Evolutionary conservation across 2,329 filamentous ascomycete genomes (phyloP).

Genomic region (Dothistroma pini): DNA sequence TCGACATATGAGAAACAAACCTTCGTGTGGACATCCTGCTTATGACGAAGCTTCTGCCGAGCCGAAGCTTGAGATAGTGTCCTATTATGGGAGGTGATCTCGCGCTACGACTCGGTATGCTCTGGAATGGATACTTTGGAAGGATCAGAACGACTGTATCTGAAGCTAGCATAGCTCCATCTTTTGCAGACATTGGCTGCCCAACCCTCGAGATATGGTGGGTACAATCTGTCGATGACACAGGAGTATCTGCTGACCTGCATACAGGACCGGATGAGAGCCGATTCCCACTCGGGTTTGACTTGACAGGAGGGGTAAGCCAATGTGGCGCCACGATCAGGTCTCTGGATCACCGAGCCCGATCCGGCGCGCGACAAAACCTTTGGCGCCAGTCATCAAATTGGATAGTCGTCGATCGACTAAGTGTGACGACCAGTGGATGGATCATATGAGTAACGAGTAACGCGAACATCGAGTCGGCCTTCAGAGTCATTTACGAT

Average conservation of each 20-base stretch:
- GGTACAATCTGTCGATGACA: background rate
- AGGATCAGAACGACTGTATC: too few relatives aligned
- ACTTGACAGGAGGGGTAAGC: background rate
- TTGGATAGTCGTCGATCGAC: constrained; percentile 15
- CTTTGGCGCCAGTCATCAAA: constrained; percentile 11
- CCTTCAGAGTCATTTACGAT: constrained; percentile 11
- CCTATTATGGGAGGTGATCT: too few relatives aligned
- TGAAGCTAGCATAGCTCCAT: too few relatives aligned
- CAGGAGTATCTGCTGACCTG: background rate
- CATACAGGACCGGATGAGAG: background rate
- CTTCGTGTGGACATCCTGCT: too few relatives aligned
- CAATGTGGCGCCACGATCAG: background rate
- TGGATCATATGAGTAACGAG: constrained; percentile 9
- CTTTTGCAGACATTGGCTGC: too few relatives aligned
- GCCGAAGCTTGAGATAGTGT: too few relatives aligned
- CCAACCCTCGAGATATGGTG: constrained; percentile 9
- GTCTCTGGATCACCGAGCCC: background rate
- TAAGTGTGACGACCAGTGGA: constrained; percentile 3
- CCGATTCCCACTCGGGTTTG: background rate
- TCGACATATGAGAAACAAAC: too few relatives aligned
- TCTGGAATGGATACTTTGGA: too few relatives aligned
- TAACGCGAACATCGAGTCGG: constrained; percentile 16
- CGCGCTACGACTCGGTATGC: too few relatives aligned
- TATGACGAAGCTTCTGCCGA: too few relatives aligned
- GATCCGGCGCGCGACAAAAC: background rate